Evolutionary conservation across 352 stramenopile genomes (phyloP).

Genomic region (Phytophthora tubulina): DNA sequence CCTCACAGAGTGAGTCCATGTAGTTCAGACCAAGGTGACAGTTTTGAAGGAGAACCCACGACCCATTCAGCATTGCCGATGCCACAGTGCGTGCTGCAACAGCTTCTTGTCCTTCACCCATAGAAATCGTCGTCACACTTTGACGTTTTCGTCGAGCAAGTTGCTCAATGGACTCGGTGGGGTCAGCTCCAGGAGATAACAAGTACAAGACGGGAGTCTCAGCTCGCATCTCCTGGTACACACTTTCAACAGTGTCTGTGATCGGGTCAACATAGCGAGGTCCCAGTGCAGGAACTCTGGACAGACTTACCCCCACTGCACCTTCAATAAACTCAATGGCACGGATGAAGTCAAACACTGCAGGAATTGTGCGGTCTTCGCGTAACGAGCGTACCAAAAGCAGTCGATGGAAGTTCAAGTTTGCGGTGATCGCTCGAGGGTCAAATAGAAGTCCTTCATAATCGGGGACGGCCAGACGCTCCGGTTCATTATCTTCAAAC

Average conservation of each 20-base stretch:
- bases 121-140: constrained; percentile 75
- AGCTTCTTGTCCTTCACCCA: constrained; percentile 80
- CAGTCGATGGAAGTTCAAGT: constrained; percentile 76
- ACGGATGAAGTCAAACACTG: constrained; percentile 71
- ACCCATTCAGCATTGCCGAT: constrained; percentile 72
- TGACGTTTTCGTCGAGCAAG: constrained; percentile 77
- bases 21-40: constrained; percentile 78
- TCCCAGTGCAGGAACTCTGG: constrained; percentile 64
- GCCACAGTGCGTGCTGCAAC: constrained; percentile 67
- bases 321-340: constrained; percentile 71
- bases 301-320: constrained; percentile 35
- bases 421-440: constrained; percentile 65
- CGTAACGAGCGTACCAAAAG: constrained; percentile 73
- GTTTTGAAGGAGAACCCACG: constrained; percentile 87
- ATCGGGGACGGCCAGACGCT: constrained; percentile 67
- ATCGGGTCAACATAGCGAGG: constrained; percentile 69
- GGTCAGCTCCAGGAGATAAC: constrained; percentile 74
- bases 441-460: constrained; percentile 79
- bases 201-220: constrained; percentile 81
- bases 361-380: constrained; percentile 82
- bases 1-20: constrained; percentile 72
- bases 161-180: constrained; percentile 77
- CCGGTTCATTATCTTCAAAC: constrained; percentile 86
- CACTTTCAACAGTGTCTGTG: constrained; percentile 78
- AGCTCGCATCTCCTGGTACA: constrained; percentile 70